Conservation (phyloP, 306 rosid genomes). For the Malus fusca region DNA sequence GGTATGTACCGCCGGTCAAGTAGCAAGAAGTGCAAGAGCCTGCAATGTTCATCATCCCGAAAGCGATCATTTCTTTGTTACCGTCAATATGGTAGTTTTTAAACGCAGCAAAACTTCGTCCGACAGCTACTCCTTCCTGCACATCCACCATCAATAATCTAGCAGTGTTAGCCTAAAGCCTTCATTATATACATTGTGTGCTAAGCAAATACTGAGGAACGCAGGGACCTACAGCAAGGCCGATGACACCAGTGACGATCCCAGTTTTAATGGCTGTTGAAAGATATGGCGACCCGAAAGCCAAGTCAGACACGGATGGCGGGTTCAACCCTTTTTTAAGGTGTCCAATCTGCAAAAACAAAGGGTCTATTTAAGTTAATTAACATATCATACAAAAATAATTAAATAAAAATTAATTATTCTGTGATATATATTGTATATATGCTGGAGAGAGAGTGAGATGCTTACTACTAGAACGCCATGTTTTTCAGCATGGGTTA, state of each 20-base stretch:
- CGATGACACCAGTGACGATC: conserved; percentile 39
- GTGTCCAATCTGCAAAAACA: conserved; percentile 31
- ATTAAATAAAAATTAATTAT: too few species aligned
- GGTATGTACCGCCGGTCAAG: conserved; percentile 33
- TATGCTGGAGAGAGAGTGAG: not conserved
- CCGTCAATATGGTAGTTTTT: conserved; percentile 47
- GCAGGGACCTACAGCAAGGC: conserved; percentile 37
- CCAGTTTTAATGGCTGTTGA: conserved; percentile 33
- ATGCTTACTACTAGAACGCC: conserved; percentile 39
- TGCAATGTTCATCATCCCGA: conserved; percentile 46
- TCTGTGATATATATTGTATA: not conserved
- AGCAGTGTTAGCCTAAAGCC: not conserved
- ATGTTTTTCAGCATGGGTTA: conserved; percentile 42
- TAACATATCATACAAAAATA: not conserved
- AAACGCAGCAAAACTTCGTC: conserved; percentile 40
- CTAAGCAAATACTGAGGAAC: not conserved
- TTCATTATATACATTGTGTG: not conserved
- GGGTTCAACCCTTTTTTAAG: conserved; percentile 53
- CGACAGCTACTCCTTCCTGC: conserved; percentile 55
- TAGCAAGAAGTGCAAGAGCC: conserved; percentile 51
- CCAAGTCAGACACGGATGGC: conserved; percentile 23
- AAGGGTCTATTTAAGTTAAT: not conserved
- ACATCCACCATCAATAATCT: not conserved
- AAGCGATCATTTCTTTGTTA: conserved; percentile 51
- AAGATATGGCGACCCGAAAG: conserved; percentile 31